phyloP scores from a whole-genome alignment of 2,329 filamentous ascomycete species.

The Beauveria sp. region DNA sequence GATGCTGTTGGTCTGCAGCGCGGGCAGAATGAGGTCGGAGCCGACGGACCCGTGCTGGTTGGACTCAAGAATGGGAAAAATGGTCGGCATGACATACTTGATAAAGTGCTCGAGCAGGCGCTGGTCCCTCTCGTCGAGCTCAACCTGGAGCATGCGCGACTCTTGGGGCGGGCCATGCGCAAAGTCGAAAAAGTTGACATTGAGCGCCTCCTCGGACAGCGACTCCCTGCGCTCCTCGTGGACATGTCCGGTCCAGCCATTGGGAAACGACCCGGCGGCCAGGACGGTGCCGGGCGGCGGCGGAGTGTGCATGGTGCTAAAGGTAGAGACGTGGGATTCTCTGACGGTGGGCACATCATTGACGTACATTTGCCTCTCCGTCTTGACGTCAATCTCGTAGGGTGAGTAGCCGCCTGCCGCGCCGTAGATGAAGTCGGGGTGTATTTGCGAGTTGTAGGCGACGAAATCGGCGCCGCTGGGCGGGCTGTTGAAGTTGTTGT shows the following conservation, averaged over 20 bases:
- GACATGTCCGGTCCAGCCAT: slow-evolving; percentile 49
- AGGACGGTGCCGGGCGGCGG: slow-evolving; percentile 57
- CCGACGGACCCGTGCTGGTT: slow-evolving; percentile 79
- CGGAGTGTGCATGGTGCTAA: slow-evolving; percentile 81
- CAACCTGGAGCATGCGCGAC: slow-evolving; percentile 65
- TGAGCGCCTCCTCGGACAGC: slow-evolving; percentile 54
- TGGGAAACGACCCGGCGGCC: slow-evolving; percentile 51
- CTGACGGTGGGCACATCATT: slow-evolving; percentile 79
- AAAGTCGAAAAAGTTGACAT: slow-evolving; percentile 80
- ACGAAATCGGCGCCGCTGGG: slow-evolving; percentile 48
- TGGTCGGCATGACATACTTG: slow-evolving; percentile 73
- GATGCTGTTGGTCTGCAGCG: slow-evolving; percentile 82
- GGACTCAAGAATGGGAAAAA: slow-evolving; percentile 84
- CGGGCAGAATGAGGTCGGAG: slow-evolving; percentile 76
- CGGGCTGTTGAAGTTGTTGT: slow-evolving; percentile 59
- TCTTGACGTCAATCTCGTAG: slow-evolving; percentile 94
- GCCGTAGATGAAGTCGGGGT: slow-evolving; percentile 49
- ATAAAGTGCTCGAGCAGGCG: slow-evolving; percentile 86
- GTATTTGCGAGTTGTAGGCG: slow-evolving; percentile 57
- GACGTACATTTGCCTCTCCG: slow-evolving; percentile 87
- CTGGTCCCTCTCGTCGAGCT: slow-evolving; percentile 82
- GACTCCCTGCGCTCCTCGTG: slow-evolving; percentile 49
- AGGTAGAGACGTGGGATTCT: slow-evolving; percentile 85
- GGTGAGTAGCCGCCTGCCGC: slow-evolving; percentile 55
- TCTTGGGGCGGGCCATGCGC: slow-evolving; percentile 57